Evolutionary conservation across 2,329 filamentous ascomycete genomes (phyloP).

Genomic region (Cladosporium sp.): DNA sequence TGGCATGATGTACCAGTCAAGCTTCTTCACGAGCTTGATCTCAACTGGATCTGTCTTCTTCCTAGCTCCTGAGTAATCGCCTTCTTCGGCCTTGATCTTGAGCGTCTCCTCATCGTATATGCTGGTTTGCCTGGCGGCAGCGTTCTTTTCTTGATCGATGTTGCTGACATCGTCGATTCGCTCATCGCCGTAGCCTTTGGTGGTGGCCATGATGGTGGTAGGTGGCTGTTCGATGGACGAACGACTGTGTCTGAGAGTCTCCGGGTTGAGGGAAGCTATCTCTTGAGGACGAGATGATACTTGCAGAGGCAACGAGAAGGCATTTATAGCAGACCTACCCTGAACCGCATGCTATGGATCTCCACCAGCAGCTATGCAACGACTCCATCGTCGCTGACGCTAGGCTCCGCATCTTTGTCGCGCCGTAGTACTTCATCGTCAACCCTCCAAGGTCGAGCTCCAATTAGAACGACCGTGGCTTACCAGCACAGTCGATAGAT

Average conservation of each 20-base stretch:
- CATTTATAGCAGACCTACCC: slow-evolving; percentile 8
- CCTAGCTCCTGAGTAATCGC: slow-evolving; percentile 29
- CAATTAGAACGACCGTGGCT: slow-evolving; percentile 6
- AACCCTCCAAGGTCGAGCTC: neutral
- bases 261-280: neutral
- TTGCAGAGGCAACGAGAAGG: no score
- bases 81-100: slow-evolving; percentile 7
- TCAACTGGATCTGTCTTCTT: slow-evolving; percentile 29
- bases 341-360: neutral
- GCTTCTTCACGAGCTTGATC: slow-evolving; percentile 28
- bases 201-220: slow-evolving; percentile 5
- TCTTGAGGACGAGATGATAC: no score
- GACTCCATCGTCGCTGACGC: slow-evolving; percentile 2
- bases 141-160: slow-evolving; percentile 4
- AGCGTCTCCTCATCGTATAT: slow-evolving; percentile 12
- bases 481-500: neutral
- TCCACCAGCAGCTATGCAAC: no score
- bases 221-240: neutral
- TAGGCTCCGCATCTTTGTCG: slow-evolving; percentile 12
- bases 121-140: slow-evolving; percentile 6
- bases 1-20: slow-evolving; percentile 28
- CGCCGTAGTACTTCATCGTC: slow-evolving; percentile 1
- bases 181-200: slow-evolving; percentile 1
- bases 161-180: slow-evolving; percentile 4
- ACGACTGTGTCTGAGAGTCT: neutral